Evolutionary conservation across 2,329 filamentous ascomycete species (phyloP), one percentile per base, ranked within the genome.

Genomic region (Diaporthe amygdali): DNA sequence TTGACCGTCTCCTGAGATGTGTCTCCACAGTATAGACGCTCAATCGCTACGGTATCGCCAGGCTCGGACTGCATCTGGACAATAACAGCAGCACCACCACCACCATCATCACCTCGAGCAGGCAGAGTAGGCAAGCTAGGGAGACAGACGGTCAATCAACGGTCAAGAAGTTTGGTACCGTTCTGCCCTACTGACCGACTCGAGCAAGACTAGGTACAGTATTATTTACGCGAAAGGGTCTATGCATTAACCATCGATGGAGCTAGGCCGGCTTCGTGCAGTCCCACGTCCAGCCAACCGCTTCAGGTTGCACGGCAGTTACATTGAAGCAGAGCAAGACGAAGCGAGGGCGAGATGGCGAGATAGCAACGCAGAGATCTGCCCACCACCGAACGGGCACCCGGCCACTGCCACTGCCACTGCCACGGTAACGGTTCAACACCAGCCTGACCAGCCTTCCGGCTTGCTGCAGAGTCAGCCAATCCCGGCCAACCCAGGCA

Each of bases 291-390:
- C 37, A 46, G 10, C 66, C 52, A 47, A 54, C 66, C 66, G 66
- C 66, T 39, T 68, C 52, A 47, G 47, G 66, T 68, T 39, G 30
- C 52, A 68, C 66, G 52, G 66, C 66, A 68, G 52, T 51, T 54
- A 39, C 41, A 49, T 41, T 34, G 39, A 20, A 30, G 59, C 59
- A 34, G 41, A 49, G 41, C 59, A 64, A 25, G 44, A 37, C 41
- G 59, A 63, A 34, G 41, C 59, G 59, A 63, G 59, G 59, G 32
- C 41, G 59, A 63, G 41, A 68, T 68, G 66, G 66, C 66, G 41
- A 68, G 66, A 68, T 56, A 41, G 32, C 52, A 49, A 59, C 52
- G 41, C 59, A 34, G 8, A n/a, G 49, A 68, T 59, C 52, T 49
- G 52, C 22, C 52, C 66, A 68, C 51, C 27, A 44, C 39, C 41